Evolutionary conservation across 1,284 basidiomycete species (phyloP).

Genomic region (Pisolithus thermaeus): DNA sequence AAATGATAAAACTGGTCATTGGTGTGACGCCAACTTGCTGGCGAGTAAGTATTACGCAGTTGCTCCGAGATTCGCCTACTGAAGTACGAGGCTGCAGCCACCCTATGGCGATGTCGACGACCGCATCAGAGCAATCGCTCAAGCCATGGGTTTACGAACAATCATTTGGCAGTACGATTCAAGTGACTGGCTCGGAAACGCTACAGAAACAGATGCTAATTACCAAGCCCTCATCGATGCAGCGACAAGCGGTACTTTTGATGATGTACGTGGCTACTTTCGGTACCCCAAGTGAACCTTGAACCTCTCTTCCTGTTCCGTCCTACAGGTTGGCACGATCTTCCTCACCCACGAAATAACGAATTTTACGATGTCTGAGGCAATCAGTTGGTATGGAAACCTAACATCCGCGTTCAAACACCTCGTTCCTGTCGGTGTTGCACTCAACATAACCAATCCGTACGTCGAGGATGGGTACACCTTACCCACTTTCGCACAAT

Average conservation of each 20-base stretch:
- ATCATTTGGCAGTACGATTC: conserved; percentile 68
- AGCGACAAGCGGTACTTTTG: conserved; percentile 38
- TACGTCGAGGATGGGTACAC: conserved; percentile 35
- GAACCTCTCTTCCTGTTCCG: background rate
- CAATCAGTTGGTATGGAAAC: conserved; percentile 18
- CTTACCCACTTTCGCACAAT: conserved; percentile 34
- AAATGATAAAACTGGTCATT: conserved; percentile 45
- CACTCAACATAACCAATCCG: conserved; percentile 38
- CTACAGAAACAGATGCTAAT: conserved; percentile 36
- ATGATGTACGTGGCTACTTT: background rate
- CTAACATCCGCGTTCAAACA: conserved; percentile 37
- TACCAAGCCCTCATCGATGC: conserved; percentile 37
- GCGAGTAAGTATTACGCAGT: conserved; percentile 36
- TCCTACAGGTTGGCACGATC: conserved; percentile 30
- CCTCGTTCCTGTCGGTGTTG: conserved; percentile 40
- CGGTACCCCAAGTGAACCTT: background rate
- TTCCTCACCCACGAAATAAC: conserved; percentile 26
- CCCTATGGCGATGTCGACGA: conserved; percentile 64
- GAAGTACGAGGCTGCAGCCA: conserved; percentile 32
- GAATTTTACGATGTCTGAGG: conserved; percentile 23
- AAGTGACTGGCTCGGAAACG: conserved; percentile 60
- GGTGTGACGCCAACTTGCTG: conserved; percentile 68
- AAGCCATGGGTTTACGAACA: conserved; percentile 51
- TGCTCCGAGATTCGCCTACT: background rate
- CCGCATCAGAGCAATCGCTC: conserved; percentile 64